Evolutionary conservation across 768 basidiomycete genomes (phyloP).

Genomic region (Serpula lacrymans): DNA sequence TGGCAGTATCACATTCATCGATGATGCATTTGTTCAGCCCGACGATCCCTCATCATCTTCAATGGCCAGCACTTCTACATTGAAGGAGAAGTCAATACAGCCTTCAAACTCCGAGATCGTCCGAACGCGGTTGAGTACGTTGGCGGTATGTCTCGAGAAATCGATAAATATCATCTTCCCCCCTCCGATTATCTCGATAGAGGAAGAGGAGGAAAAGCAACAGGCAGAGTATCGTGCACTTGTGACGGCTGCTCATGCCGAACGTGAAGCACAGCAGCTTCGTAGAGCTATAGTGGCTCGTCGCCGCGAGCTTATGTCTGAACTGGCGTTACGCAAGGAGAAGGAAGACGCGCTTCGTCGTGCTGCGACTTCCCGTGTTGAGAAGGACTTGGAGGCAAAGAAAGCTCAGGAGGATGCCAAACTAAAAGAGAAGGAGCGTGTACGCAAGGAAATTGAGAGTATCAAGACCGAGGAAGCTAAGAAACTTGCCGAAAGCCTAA

Average conservation of each 20-base stretch:
- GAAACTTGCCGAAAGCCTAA: slow-evolving; percentile 81
- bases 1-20: slow-evolving; percentile 80
- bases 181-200: slow-evolving; percentile 34
- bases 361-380: slow-evolving; percentile 62
- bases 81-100: slow-evolving; percentile 50
- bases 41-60: slow-evolving; percentile 35
- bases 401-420: slow-evolving; percentile 58
- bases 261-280: slow-evolving; percentile 73
- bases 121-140: slow-evolving; percentile 70
- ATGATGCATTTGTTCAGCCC: slow-evolving; percentile 59
- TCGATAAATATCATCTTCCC: slow-evolving; percentile 59
- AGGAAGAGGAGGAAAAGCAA: slow-evolving; percentile 45
- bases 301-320: slow-evolving; percentile 79
- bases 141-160: slow-evolving; percentile 71
- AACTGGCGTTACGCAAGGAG: slow-evolving; percentile 81
- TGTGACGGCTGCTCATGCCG: slow-evolving; percentile 62
- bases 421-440: slow-evolving; percentile 73
- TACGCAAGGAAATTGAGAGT: slow-evolving; percentile 62
- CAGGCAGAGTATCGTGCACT: slow-evolving; percentile 56
- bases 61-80: slow-evolving; percentile 27
- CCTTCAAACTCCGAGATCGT: slow-evolving; percentile 70
- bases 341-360: slow-evolving; percentile 82
- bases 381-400: slow-evolving; percentile 67
- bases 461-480: slow-evolving; percentile 70
- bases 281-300: slow-evolving; percentile 80